Base-by-base conservation (phyloP, 129 eudicot genomes). In the Pulicaria dysenterica region DNA sequence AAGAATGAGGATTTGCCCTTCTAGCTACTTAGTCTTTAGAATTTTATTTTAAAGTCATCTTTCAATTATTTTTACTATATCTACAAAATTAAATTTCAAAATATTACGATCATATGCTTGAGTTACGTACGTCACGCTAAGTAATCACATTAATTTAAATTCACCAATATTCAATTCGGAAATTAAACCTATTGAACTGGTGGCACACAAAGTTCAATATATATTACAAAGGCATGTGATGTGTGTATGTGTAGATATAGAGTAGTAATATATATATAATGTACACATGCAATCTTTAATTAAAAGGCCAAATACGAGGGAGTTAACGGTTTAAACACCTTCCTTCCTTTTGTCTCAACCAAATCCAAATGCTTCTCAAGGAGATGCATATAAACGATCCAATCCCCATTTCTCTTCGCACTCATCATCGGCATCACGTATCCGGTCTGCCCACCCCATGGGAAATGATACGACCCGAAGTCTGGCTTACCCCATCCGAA, bases 401-500 rank as follows among this genome's bases (percentile, higher is more conserved):
- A 91, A 67, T 91, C 97, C 16, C 91, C 97, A 24, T 88, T 81
- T 12, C 74, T 68, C 4, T 6, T 48, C 1, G 72, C 65, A 56
- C 83, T 86, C 0, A 88, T 87, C 95, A 91, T 78, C 2, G 96
- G 96, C 97, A 88, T 88, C 12, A 91, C 92, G 31, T 84, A 91
- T 38, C 97, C 97, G 1, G 87, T 58, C 58, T 81, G 72, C 3
- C 97, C 96, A 0, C 90, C 92, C 95, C 95, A 88, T 0, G 96
- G 96, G 16, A 91, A 91, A 63, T 82, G 82, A 72, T 91, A 88
- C 66, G 97, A 91, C 73, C 95, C 92, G 51, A 91, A 88, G 5
- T 12, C 47, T 17, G 92, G 88, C 75, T 37, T 43, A 1, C 97
- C 97, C 90, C 88, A 91, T 57, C 97, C 97, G 44, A 88, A 91